Base-by-base conservation (phyloP, 1,284 basidiomycete species). In the Inonotus obliquus region DNA sequence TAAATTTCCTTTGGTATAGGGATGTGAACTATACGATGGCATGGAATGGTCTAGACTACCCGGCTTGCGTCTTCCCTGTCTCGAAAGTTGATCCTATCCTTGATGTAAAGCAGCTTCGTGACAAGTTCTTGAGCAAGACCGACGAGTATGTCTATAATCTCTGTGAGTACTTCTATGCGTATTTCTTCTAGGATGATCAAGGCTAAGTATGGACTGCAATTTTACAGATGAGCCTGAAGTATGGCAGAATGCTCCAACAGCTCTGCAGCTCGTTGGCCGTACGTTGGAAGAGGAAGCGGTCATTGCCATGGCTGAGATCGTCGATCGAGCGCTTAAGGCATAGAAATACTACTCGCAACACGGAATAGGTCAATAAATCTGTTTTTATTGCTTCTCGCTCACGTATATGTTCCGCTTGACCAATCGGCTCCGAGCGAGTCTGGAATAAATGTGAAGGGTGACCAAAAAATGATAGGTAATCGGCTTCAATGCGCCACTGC, bases 201-300 rank as follows among this genome's bases (percentile, higher is more conserved):
- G 25, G 14, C 32, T 49, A 49, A 49, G n/a, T n/a, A 44, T 44
- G 41, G 41, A 27, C 25, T 47, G 57, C 5, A 19, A n/a, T 32
- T 19, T 25, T 29, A 23, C 54, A 87, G 87, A 91, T 67, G 75
- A 85, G 53, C 82, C 88, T 0, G 74, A 78, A 32, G 76, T 75
- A 13, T 85, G 82, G 65, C 74, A 75, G 57, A 79, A 83, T 62
- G 85, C 83, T 0, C 91, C 91, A 0, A 77, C 92, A 6, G 75
- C 78, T n/a, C 71, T 93, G 23, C 91, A 93, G 67, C 68, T 91
- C 4, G 78, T 91, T 2, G 87, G 84, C 0, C 76, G 82, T 57
- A 84, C 83, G n/a, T 75, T 86, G 47, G 87, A 92, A 68, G 89
- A 92, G 65, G 89, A 91, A 68, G 86, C 83, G 0, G 79, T 89